Evolutionary conservation across 345 rosid genomes (phyloP).

Genomic region (Eucalyptus sideroxylon): DNA sequence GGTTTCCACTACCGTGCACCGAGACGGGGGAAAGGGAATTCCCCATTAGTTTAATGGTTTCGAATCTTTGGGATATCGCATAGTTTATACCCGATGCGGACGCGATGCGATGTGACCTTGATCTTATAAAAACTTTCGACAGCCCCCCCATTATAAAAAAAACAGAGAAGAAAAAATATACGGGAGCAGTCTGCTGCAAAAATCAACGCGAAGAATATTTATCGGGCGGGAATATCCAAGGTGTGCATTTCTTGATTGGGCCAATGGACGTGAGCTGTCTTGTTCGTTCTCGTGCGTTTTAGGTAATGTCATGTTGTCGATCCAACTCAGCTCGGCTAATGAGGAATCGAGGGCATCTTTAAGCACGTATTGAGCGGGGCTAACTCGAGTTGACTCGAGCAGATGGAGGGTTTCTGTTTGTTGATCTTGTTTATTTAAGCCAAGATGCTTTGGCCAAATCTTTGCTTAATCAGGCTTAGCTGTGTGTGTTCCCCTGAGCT

Average conservation of each 20-base stretch:
- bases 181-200: background rate
- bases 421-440: background rate
- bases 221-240: background rate
- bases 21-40: background rate
- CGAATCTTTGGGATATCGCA: background rate
- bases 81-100: background rate
- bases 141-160: background rate
- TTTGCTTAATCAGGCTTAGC: background rate
- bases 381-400: background rate
- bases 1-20: background rate
- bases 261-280: background rate
- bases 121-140: background rate
- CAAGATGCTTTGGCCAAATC: background rate
- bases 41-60: background rate
- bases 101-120: background rate
- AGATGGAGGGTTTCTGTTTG: background rate
- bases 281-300: background rate
- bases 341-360: background rate
- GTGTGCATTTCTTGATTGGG: background rate
- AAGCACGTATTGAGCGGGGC: background rate
- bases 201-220: background rate
- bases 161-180: background rate
- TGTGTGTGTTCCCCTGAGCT: background rate
- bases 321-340: background rate
- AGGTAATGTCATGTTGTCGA: background rate